These are phyloP conservation scores for Dovyalis caffra DNA, from an alignment of 345 rosid species.

Conservation along the genomic window DNA sequence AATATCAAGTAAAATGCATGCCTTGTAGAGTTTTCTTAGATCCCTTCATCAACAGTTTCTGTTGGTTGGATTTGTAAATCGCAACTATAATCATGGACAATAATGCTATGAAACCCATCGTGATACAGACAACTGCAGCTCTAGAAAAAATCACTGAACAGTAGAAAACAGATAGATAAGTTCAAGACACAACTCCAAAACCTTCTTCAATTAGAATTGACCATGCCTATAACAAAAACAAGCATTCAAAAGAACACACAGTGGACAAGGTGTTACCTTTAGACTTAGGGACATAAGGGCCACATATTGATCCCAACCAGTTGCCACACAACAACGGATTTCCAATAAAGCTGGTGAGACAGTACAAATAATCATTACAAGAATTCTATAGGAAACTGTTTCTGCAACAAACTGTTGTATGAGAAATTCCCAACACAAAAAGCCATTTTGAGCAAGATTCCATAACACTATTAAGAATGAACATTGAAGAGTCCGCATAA, in stretches of 20 bases:
- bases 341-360: conserved; percentile 57
- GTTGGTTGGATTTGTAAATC: conserved; percentile 62
- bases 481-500: no score
- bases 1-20: conserved; percentile 1
- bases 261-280: conserved; percentile 41
- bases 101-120: conserved; percentile 53
- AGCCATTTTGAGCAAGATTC: no score
- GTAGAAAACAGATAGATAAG: background rate
- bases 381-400: no score
- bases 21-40: conserved; percentile 44
- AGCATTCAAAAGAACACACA: background rate
- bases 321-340: conserved; percentile 79
- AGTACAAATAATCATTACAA: background rate
- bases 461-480: no score
- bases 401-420: no score
- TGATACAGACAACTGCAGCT: conserved; percentile 58
- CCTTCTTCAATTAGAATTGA: background rate
- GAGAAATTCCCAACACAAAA: no score
- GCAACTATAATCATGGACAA: conserved; percentile 47
- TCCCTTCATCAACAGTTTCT: conserved; percentile 26
- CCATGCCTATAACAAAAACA: no score
- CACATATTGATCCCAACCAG: conserved; percentile 81
- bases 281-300: conserved; percentile 44
- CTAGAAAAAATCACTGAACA: conserved; percentile 49
- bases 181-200: background rate